Percentiles rank a stretch among this genome's conserved stretches.
Evolutionary conservation across 208 protist species (phyloP).

Genomic region (Leishmania lainsoni): DNA sequence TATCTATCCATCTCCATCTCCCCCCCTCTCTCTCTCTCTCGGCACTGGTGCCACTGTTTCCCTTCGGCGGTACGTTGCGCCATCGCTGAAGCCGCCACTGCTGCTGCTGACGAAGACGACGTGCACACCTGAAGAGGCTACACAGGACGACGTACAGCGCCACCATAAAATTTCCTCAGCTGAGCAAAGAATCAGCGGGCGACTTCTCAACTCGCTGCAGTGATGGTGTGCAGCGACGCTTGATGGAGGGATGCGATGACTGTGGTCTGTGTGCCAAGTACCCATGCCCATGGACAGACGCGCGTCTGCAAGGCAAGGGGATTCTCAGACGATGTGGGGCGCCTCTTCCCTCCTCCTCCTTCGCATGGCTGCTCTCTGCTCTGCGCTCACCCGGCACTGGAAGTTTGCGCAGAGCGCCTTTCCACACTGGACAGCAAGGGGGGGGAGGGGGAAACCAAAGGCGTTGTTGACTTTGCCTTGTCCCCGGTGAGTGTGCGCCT

Average conservation of each 20-base stretch:
- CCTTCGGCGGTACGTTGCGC: not conserved
- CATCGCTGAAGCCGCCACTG: not conserved
- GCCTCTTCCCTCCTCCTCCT: no score
- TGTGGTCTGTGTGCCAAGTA: not conserved
- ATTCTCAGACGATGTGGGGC: not conserved
- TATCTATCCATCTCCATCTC: no score
- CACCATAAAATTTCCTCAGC: not conserved
- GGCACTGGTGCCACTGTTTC: not conserved
- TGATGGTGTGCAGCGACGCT: not conserved
- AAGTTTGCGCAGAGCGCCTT: not conserved
- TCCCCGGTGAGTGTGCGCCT: no score
- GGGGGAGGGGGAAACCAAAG: no score
- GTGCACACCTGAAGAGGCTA: not conserved
- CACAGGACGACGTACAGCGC: not conserved
- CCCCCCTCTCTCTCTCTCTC: no score
- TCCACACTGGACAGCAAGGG: not conserved
- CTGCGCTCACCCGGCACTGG: not conserved
- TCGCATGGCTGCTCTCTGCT: not conserved
- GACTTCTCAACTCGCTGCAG: not conserved
- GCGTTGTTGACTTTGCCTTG: no score
- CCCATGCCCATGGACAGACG: not conserved
- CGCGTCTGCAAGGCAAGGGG: not conserved
- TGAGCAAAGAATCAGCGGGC: not conserved
- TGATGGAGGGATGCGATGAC: not conserved
- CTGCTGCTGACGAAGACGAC: not conserved